phyloP scores from a whole-genome alignment of 345 rosid species.

The Eucalyptus sp. region DNA sequence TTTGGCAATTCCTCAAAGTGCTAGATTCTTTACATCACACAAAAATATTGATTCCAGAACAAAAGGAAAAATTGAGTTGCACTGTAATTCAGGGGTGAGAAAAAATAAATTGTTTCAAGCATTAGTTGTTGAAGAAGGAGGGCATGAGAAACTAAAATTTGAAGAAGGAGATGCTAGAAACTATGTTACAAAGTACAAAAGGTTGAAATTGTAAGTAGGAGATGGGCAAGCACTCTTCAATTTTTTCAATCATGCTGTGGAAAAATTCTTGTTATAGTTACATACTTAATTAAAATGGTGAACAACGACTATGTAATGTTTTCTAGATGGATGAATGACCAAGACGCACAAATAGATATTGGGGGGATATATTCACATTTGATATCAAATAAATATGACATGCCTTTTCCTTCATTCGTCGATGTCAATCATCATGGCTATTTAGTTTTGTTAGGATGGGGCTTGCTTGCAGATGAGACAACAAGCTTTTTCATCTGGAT shows the following conservation, averaged over 20 bases:
- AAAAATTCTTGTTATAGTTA: too few relatives aligned
- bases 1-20: not conserved
- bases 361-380: not conserved
- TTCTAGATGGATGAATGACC: not conserved
- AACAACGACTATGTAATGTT: not conserved
- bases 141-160: not conserved
- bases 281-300: too few relatives aligned
- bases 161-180: not conserved
- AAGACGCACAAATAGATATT: fast-evolving
- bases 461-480: fast-evolving
- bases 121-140: not conserved
- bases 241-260: not conserved
- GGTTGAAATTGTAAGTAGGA: not conserved
- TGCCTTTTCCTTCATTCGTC: not conserved
- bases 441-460: not conserved
- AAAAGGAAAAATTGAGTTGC: fast-evolving
- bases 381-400: not conserved
- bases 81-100: fast-evolving
- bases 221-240: not conserved
- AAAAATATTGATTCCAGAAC: not conserved
- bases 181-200: not conserved
- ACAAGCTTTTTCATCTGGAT: not conserved
- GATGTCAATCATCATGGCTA: fast-evolving
- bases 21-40: not conserved
- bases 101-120: not conserved